phyloP scores from a whole-genome alignment of 2,329 filamentous ascomycete genomes.

The Colletotrichum eremochloae region DNA sequence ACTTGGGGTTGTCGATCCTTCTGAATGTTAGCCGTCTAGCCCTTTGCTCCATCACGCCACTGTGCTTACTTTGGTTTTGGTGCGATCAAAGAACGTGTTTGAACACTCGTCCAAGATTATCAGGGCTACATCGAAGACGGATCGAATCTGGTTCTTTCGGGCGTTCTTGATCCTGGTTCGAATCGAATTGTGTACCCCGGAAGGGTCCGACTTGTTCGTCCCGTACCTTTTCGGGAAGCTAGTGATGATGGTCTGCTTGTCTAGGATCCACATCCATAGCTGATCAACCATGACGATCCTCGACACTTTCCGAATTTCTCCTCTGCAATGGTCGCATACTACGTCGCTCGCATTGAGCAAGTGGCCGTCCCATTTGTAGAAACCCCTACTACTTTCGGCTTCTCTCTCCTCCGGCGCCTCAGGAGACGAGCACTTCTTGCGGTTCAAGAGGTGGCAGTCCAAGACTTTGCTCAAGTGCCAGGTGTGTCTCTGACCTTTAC shows the following conservation, averaged over 20 bases:
- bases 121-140: slow-evolving; percentile 57
- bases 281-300: slow-evolving; percentile 59
- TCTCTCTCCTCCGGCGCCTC: background rate
- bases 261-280: slow-evolving; percentile 59
- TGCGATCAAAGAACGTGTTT: slow-evolving; percentile 56
- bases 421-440: background rate
- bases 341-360: no score
- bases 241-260: slow-evolving; percentile 54
- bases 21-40: no score
- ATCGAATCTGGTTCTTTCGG: slow-evolving; percentile 49
- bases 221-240: slow-evolving; percentile 60
- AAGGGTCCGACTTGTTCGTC: slow-evolving; percentile 54
- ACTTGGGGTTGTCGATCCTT: slow-evolving; percentile 53
- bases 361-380: slow-evolving; percentile 39
- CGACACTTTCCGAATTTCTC: slow-evolving; percentile 39
- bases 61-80: slow-evolving; percentile 43
- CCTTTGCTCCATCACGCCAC: background rate
- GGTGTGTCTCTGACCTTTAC: slow-evolving; percentile 24
- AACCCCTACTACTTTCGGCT: background rate
- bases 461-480: background rate
- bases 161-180: slow-evolving; percentile 49
- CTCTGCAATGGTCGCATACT: slow-evolving; percentile 42
- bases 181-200: slow-evolving; percentile 57
- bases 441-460: background rate
- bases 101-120: slow-evolving; percentile 59